A percentile compares a stretch with the other conserved stretches of the same genome.
Conservation (phyloP, 1,284 basidiomycete species). For the Xerocomus nothofagi region DNA sequence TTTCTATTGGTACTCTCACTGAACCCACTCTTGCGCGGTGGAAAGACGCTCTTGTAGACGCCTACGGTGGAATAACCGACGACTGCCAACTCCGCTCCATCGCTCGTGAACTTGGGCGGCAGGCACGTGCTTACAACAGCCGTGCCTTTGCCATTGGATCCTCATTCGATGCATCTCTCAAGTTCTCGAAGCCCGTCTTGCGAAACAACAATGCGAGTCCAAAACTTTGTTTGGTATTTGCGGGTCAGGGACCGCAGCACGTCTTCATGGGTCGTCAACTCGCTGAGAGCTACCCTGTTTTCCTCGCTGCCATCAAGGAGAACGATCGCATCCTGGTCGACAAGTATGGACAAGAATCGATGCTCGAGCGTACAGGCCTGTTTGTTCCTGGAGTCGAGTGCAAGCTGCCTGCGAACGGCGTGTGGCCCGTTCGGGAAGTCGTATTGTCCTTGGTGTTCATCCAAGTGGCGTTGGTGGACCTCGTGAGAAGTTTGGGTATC, state of each 20-base stretch:
- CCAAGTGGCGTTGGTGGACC: constrained; percentile 32
- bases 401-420: constrained; percentile 26
- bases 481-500: constrained; percentile 30
- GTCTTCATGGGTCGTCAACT: constrained; percentile 35
- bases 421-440: constrained; percentile 35
- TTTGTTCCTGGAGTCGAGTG: constrained; percentile 32
- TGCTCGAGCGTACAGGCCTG: constrained; percentile 33
- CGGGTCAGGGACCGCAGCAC: constrained; percentile 34
- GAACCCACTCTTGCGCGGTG: constrained; percentile 26
- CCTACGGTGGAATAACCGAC: constrained; percentile 20
- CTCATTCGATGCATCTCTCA: constrained; percentile 18
- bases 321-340: constrained; percentile 30
- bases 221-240: constrained; percentile 34
- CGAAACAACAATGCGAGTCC: constrained; percentile 21
- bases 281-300: constrained; percentile 28
- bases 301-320: constrained; percentile 27
- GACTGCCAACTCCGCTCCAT: constrained; percentile 24
- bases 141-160: constrained; percentile 27
- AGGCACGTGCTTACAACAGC: constrained; percentile 29
- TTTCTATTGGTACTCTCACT: constrained; percentile 28
- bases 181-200: constrained; percentile 27
- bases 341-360: constrained; percentile 28
- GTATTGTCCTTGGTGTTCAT: constrained; percentile 33
- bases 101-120: constrained; percentile 26
- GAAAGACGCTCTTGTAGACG: constrained; percentile 20